Conservation (phyloP, 768 basidiomycete genomes). For the Suillus alpinus region DNA sequence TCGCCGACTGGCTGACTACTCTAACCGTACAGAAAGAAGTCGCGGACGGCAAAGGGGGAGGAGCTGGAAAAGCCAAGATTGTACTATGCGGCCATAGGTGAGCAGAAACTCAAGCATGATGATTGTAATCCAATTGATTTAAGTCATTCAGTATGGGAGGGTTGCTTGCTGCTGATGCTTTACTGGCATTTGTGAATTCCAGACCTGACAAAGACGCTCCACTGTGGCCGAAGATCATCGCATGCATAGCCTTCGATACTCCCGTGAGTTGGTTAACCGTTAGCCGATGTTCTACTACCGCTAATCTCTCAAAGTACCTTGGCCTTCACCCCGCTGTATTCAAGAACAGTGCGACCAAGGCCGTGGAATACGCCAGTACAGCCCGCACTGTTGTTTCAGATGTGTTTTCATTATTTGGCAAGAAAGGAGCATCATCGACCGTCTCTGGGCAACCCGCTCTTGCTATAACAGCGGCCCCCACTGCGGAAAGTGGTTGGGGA, state of each 20-base stretch:
- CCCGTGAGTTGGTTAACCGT: constrained; percentile 55
- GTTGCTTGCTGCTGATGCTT: constrained; percentile 79
- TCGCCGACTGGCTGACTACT: constrained; percentile 92
- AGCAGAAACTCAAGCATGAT: constrained; percentile 10
- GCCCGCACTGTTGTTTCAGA: constrained; percentile 65
- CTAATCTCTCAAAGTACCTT: constrained; percentile 56
- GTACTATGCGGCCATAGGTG: constrained; percentile 90
- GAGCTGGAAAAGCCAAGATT: constrained; percentile 68
- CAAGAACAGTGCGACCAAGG: constrained; percentile 79
- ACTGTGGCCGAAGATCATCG: constrained; percentile 87
- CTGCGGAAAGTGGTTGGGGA: constrained; percentile 42
- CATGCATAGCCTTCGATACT: constrained; percentile 85
- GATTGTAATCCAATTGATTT: background rate
- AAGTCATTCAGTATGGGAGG: constrained; percentile 81
- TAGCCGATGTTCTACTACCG: background rate
- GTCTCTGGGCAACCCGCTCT: constrained; percentile 25
- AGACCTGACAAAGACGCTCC: constrained; percentile 63
- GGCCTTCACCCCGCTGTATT: constrained; percentile 85
- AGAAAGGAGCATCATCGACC: constrained; percentile 37
- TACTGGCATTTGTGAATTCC: constrained; percentile 67
- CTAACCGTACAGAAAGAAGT: constrained; percentile 84
- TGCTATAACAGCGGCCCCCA: constrained; percentile 28
- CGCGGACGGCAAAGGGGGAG: constrained; percentile 69
- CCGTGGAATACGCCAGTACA: constrained; percentile 62
- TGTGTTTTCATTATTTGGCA: constrained; percentile 53